Evolutionary conservation across 352 stramenopile genomes (phyloP).

Genomic region (Globisporangium yorkense): DNA sequence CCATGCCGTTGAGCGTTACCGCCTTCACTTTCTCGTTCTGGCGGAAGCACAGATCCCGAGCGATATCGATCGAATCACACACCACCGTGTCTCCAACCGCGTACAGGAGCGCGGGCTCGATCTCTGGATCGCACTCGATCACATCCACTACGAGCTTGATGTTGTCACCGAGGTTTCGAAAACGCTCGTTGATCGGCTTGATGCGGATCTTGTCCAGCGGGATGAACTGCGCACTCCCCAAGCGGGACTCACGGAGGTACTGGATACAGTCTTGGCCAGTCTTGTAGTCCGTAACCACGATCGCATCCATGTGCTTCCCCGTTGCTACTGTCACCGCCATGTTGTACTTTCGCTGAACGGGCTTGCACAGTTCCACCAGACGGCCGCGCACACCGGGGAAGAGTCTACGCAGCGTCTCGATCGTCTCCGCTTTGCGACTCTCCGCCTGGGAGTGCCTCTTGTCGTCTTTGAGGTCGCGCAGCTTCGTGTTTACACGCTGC

Average conservation of each 20-base stretch:
- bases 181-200: conserved; percentile 91
- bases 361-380: conserved; percentile 96
- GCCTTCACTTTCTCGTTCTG: conserved; percentile 85
- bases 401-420: conserved; percentile 81
- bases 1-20: conserved; percentile 92
- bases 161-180: conserved; percentile 85
- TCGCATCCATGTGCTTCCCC: conserved; percentile 97
- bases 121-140: conserved; percentile 91
- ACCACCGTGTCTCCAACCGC: conserved; percentile 95
- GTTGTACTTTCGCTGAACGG: conserved; percentile 95
- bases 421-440: conserved; percentile 61
- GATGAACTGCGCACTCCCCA: conserved; percentile 95
- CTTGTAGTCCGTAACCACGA: conserved; percentile 76
- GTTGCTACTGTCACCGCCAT: conserved; percentile 96
- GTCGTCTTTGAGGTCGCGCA: conserved; percentile 92
- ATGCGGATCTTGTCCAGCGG: conserved; percentile 93
- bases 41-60: conserved; percentile 78
- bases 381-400: conserved; percentile 93
- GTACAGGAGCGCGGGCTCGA: conserved; percentile 93
- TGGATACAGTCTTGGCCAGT: conserved; percentile 84
- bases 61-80: conserved; percentile 93
- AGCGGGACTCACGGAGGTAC: conserved; percentile 94
- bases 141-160: conserved; percentile 96
- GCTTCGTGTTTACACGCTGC: conserved; percentile 68
- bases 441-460: conserved; percentile 90